phyloP scores from a whole-genome alignment of 2,329 filamentous ascomycete species.

The Beauveria caledonica region DNA sequence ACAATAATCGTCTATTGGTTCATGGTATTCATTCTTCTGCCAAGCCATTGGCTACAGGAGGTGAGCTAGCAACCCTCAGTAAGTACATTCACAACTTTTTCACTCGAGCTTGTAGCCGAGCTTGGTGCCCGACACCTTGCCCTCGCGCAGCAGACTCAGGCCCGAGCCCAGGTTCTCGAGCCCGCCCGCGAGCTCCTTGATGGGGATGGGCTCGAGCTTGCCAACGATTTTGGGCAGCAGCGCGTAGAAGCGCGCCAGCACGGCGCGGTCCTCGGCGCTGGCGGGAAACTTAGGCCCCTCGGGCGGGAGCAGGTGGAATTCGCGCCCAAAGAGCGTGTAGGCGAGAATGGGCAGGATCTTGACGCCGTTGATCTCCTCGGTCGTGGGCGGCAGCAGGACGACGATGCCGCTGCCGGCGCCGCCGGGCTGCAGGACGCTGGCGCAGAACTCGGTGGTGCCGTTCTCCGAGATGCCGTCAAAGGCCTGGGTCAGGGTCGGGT shows the following conservation, averaged over 20 bases:
- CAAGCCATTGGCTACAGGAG: no score
- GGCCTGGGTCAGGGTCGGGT: slow-evolving; percentile 20
- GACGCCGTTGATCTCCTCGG: slow-evolving; percentile 16
- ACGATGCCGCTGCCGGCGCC: slow-evolving; percentile 25
- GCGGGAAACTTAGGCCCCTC: slow-evolving; percentile 23
- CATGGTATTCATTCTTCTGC: no score
- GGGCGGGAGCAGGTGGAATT: slow-evolving; percentile 21
- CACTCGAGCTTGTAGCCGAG: slow-evolving; percentile 13
- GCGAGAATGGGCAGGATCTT: slow-evolving; percentile 18
- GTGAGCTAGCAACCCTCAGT: background rate
- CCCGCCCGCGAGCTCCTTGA: slow-evolving; percentile 12
- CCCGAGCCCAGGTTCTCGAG: slow-evolving; percentile 15
- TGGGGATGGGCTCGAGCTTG: slow-evolving; percentile 16
- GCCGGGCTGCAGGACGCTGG: slow-evolving; percentile 17
- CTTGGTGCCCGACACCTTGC: slow-evolving; percentile 18
- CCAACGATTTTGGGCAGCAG: slow-evolving; percentile 14
- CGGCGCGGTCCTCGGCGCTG: slow-evolving; percentile 17
- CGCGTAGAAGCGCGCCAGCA: slow-evolving; percentile 17
- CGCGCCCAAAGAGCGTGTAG: slow-evolving; percentile 18
- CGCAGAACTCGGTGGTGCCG: slow-evolving; percentile 22
- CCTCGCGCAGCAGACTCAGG: slow-evolving; percentile 15
- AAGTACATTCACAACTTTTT: background rate
- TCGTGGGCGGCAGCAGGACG: slow-evolving; percentile 17
- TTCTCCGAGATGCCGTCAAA: slow-evolving; percentile 26
- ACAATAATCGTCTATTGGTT: no score